Conservation (phyloP, 2,329 filamentous ascomycete genomes). For the Botrytis elliptica region DNA sequence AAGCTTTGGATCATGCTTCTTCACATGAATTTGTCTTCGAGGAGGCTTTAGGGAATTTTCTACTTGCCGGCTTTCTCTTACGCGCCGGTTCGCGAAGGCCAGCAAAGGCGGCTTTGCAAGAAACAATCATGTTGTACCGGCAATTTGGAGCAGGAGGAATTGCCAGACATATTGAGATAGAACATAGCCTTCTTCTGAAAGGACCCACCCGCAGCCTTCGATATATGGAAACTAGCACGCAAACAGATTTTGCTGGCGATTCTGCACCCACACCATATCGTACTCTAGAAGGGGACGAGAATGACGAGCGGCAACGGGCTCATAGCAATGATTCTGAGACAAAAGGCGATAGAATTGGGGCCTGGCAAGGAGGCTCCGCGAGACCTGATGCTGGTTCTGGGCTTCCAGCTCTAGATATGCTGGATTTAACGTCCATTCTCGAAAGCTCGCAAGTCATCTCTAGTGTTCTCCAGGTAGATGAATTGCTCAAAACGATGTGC, state of each 20-base stretch:
- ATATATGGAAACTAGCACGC: slow-evolving; percentile 62
- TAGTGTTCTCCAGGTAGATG: slow-evolving; percentile 72
- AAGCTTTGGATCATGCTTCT: slow-evolving; percentile 68
- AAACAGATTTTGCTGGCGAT: slow-evolving; percentile 68
- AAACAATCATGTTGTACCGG: slow-evolving; percentile 66
- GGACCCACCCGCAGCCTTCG: slow-evolving; percentile 58
- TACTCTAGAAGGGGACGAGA: slow-evolving; percentile 44
- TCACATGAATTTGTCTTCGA: slow-evolving; percentile 67
- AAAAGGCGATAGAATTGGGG: slow-evolving; percentile 58
- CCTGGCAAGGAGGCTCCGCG: slow-evolving; percentile 60
- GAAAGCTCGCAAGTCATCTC: slow-evolving; percentile 78
- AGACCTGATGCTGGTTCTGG: slow-evolving; percentile 58
- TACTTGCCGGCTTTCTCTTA: slow-evolving; percentile 71
- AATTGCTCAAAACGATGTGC: slow-evolving; percentile 76
- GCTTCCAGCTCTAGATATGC: slow-evolving; percentile 76
- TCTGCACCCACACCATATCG: slow-evolving; percentile 53
- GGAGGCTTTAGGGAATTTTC: slow-evolving; percentile 69
- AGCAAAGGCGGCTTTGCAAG: slow-evolving; percentile 66
- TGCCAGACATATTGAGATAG: slow-evolving; percentile 63
- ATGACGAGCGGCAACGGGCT: slow-evolving; percentile 44
- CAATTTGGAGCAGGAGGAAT: slow-evolving; percentile 69
- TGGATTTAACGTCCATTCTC: slow-evolving; percentile 75
- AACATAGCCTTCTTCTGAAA: slow-evolving; percentile 66
- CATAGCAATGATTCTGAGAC: slow-evolving; percentile 43
- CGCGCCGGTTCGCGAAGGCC: slow-evolving; percentile 64